These are phyloP conservation scores for Plasmodium fragile DNA, from an alignment of 169 alveolate species.

Conservation along the genomic window DNA sequence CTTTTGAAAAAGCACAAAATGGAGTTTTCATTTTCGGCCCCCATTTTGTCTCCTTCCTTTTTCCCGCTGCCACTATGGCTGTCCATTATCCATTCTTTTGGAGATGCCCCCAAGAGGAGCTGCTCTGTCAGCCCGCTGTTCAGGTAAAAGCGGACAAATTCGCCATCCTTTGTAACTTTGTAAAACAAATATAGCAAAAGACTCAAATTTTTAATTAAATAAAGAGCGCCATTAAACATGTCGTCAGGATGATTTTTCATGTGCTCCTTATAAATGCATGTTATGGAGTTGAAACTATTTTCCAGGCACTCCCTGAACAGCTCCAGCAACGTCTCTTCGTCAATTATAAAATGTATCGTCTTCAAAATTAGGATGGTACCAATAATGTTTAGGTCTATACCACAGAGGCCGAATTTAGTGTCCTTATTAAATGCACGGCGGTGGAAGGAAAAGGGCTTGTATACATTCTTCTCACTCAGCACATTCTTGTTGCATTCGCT, in stretches of 20 bases:
- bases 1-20: constrained; percentile 59
- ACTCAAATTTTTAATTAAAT: constrained; percentile 71
- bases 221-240: constrained; percentile 48
- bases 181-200: constrained; percentile 52
- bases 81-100: background rate
- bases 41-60: background rate
- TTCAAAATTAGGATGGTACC: constrained; percentile 73
- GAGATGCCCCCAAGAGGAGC: constrained; percentile 10
- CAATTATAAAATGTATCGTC: constrained; percentile 63
- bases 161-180: constrained; percentile 59
- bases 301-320: constrained; percentile 57
- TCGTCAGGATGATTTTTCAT: constrained; percentile 30
- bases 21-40: constrained; percentile 27
- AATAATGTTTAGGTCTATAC: constrained; percentile 65
- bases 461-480: constrained; percentile 60
- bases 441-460: constrained; percentile 34
- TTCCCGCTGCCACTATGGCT: background rate
- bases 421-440: constrained; percentile 30
- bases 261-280: constrained; percentile 27
- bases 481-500: constrained; percentile 47
- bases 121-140: constrained; percentile 27
- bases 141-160: constrained; percentile 18
- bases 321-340: constrained; percentile 40
- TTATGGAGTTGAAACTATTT: constrained; percentile 45
- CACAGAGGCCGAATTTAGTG: constrained; percentile 12